A percentile compares a stretch with the other conserved stretches of the same genome.
Conservation (phyloP, 805 yeast genomes). For the Lipomyces anomalus region DNA sequence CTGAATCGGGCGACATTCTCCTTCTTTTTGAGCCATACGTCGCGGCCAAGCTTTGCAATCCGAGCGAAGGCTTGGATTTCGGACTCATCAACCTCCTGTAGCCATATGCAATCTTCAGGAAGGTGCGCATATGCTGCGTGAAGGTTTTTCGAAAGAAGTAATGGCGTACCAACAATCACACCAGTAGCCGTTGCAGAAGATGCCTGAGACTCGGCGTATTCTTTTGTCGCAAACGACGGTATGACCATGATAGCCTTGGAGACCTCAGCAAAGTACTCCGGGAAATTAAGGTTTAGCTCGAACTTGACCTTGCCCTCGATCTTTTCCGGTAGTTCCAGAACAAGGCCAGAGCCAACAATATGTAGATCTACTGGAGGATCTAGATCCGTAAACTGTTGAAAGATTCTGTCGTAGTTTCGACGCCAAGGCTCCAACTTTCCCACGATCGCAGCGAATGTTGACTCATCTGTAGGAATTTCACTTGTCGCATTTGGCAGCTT, state of each 20-base stretch:
- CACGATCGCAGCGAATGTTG: slow-evolving; percentile 14
- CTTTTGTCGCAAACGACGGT: slow-evolving; percentile 17
- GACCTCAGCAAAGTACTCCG: slow-evolving; percentile 10
- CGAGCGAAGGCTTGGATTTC: slow-evolving; percentile 17
- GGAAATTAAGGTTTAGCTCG: slow-evolving; percentile 11
- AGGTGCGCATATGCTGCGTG: slow-evolving; percentile 12
- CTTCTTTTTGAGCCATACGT: slow-evolving; percentile 14
- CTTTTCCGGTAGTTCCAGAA: slow-evolving; percentile 5
- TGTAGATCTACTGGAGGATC: slow-evolving; percentile 10
- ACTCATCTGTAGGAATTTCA: slow-evolving; percentile 5
- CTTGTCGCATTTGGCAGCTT: not conserved
- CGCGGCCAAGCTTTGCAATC: slow-evolving; percentile 7
- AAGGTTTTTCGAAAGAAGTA: slow-evolving; percentile 11
- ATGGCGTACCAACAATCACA: slow-evolving; percentile 14
- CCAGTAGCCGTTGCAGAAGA: slow-evolving; percentile 20
- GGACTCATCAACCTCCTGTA: slow-evolving; percentile 14
- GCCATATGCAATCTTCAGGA: slow-evolving; percentile 15
- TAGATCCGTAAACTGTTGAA: slow-evolving; percentile 4
- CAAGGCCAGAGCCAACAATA: slow-evolving; percentile 13
- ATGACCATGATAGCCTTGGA: slow-evolving; percentile 11
- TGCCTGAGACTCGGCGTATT: slow-evolving; percentile 15
- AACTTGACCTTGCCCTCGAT: slow-evolving; percentile 4
- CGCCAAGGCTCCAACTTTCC: slow-evolving; percentile 25
- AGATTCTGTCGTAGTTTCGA: slow-evolving; percentile 14
- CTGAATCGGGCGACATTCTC: not conserved